These are phyloP conservation scores for Komagataea norvegica DNA, from an alignment of 1,139 yeast species.

Conservation along the genomic window DNA sequence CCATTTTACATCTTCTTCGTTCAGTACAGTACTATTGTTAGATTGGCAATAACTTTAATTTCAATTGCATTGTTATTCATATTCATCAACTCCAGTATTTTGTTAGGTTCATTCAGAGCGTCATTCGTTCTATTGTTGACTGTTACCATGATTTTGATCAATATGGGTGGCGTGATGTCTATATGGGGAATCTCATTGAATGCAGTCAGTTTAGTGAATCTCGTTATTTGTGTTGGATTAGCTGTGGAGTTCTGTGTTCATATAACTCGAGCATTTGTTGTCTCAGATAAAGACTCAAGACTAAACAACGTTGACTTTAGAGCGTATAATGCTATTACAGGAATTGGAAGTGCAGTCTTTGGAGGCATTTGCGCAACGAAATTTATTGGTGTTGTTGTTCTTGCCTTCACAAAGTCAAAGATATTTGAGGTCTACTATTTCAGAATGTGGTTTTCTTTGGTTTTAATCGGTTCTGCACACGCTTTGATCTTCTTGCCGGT, in stretches of 20 bases:
- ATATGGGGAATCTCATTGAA: constrained; percentile 73
- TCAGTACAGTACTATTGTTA: constrained; percentile 66
- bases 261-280: constrained; percentile 65
- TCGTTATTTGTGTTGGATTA: constrained; percentile 84
- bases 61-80: constrained; percentile 53
- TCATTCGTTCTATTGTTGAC: constrained; percentile 54
- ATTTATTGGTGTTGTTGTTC: constrained; percentile 77
- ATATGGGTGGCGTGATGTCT: constrained; percentile 79
- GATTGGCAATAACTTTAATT: constrained; percentile 52
- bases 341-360: constrained; percentile 83
- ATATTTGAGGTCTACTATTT: constrained; percentile 90
- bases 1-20: constrained; percentile 91
- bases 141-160: constrained; percentile 59
- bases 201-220: constrained; percentile 84
- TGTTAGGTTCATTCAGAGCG: constrained; percentile 64
- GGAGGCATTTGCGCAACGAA: constrained; percentile 90
- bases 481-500: constrained; percentile 77
- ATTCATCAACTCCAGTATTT: constrained; percentile 46
- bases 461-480: constrained; percentile 72
- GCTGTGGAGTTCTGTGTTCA: constrained; percentile 94
- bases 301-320: constrained; percentile 31
- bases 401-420: constrained; percentile 81
- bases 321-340: constrained; percentile 57
- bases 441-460: constrained; percentile 90
- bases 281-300: constrained; percentile 31